phyloP scores from a whole-genome alignment of 352 stramenopile genomes.

The Peronosclerospora sorghi region DNA sequence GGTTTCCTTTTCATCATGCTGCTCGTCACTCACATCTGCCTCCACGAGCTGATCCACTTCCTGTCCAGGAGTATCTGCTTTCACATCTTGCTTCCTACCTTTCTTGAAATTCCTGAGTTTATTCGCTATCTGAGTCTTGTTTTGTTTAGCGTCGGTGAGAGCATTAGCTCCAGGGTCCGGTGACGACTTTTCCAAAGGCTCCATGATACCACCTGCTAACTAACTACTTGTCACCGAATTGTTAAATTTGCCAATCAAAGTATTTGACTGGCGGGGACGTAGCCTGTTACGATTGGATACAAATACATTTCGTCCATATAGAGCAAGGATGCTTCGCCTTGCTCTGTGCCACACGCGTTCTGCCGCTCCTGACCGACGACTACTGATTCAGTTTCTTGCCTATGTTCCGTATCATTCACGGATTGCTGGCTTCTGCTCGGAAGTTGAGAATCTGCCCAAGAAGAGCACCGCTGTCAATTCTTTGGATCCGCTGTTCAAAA shows the following conservation, averaged over 20 bases:
- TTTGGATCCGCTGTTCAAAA: slow-evolving; percentile 64
- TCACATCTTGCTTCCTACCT: slow-evolving; percentile 7
- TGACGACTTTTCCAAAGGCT: slow-evolving; percentile 8
- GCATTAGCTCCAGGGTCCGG: slow-evolving; percentile 6
- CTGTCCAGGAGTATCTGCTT: slow-evolving; percentile 29
- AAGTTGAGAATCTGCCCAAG: slow-evolving; percentile 74
- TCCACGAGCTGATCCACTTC: slow-evolving; percentile 16
- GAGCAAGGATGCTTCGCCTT: slow-evolving; percentile 21
- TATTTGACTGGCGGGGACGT: slow-evolving; percentile 34
- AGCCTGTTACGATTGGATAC: slow-evolving; percentile 16
- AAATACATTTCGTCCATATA: slow-evolving; percentile 9
- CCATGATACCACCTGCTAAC: slow-evolving; percentile 16
- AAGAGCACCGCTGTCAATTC: slow-evolving; percentile 74
- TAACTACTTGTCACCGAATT: slow-evolving; percentile 40
- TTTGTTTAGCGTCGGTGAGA: slow-evolving; percentile 1
- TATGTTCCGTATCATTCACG: slow-evolving; percentile 26
- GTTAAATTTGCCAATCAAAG: slow-evolving; percentile 1
- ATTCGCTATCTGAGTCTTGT: not conserved
- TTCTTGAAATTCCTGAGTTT: not conserved
- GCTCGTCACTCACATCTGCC: slow-evolving; percentile 21
- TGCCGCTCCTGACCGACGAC: not conserved
- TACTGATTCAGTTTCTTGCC: not conserved
- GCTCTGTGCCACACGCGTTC: slow-evolving; percentile 16
- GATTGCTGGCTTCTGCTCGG: slow-evolving; percentile 59
- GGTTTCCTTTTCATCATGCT: slow-evolving; percentile 46